Percentiles rank a stretch among this genome's conserved stretches.
Conservation (phyloP, 2,329 filamentous ascomycete genomes). For the Alternaria sp. region DNA sequence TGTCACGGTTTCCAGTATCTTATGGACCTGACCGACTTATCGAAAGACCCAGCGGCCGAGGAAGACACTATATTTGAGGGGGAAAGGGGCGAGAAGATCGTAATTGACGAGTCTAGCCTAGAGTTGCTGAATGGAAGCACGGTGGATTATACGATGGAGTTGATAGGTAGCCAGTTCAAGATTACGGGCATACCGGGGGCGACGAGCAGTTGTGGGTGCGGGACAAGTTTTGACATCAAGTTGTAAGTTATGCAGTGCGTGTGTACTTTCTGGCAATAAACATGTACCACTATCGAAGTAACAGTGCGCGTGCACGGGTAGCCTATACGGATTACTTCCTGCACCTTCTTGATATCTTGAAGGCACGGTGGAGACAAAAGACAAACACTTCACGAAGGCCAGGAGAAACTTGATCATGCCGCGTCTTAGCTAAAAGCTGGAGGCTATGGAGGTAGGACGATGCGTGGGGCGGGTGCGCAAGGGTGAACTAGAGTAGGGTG, state of each 20-base stretch:
- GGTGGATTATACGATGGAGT: conserved; percentile 94
- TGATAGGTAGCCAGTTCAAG: conserved; percentile 96
- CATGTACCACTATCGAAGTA: not conserved
- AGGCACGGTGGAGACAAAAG: not conserved
- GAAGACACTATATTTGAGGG: conserved; percentile 92
- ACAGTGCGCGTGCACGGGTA: not conserved
- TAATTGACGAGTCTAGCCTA: conserved; percentile 87
- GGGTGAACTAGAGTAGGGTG: no score
- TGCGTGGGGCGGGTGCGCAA: no score
- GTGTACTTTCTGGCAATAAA: not conserved
- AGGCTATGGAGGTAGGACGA: no score
- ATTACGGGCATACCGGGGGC: conserved; percentile 92
- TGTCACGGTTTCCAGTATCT: conserved; percentile 99
- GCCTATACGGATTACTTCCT: not conserved
- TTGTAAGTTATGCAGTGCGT: conserved; percentile 25
- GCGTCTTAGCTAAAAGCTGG: no score
- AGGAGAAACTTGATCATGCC: no score
- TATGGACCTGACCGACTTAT: conserved; percentile 80
- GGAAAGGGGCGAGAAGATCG: conserved; percentile 74
- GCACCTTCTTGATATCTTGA: not conserved
- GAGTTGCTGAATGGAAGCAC: conserved; percentile 92
- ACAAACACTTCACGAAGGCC: no score
- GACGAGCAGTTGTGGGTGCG: conserved; percentile 94
- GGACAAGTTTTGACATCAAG: conserved; percentile 96
- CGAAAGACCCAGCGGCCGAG: conserved; percentile 59